Conservation (phyloP, 257 asterid species). For the Nicotiana attenuata region DNA sequence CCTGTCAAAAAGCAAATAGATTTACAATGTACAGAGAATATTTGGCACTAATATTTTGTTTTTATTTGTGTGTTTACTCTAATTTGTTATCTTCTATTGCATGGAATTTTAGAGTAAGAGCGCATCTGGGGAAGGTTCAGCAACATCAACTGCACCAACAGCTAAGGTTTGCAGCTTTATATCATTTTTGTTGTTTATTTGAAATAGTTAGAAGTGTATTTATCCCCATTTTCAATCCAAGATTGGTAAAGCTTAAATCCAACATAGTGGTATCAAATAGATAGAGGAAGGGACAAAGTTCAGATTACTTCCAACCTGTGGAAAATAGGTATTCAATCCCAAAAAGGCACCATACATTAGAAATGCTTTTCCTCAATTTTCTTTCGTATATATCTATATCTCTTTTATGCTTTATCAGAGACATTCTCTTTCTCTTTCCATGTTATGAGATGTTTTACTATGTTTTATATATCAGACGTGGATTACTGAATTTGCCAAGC, state of each 20-base stretch:
- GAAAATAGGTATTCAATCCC: background rate
- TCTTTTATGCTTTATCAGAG: background rate
- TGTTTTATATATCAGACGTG: background rate
- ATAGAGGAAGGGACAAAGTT: background rate
- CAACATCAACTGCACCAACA: conserved; percentile 43
- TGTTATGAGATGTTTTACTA: background rate
- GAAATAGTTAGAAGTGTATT: background rate
- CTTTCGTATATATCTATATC: background rate
- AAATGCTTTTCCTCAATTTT: background rate
- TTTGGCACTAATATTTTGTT: background rate
- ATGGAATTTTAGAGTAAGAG: conserved; percentile 43
- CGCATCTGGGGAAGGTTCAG: conserved; percentile 56
- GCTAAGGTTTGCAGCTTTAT: conserved; percentile 33
- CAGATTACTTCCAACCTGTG: background rate
- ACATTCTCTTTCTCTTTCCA: background rate
- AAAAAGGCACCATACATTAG: background rate
- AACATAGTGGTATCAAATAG: background rate
- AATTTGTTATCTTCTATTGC: background rate
- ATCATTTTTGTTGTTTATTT: background rate
- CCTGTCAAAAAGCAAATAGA: background rate
- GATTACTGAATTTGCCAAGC: background rate
- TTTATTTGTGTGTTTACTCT: background rate
- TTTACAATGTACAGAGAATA: background rate
- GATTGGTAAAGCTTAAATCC: background rate
- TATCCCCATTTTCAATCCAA: background rate